These are phyloP conservation scores for Yamadazyma friedrichii DNA, from an alignment of 1,139 yeast genomes.

Conservation along the genomic window DNA sequence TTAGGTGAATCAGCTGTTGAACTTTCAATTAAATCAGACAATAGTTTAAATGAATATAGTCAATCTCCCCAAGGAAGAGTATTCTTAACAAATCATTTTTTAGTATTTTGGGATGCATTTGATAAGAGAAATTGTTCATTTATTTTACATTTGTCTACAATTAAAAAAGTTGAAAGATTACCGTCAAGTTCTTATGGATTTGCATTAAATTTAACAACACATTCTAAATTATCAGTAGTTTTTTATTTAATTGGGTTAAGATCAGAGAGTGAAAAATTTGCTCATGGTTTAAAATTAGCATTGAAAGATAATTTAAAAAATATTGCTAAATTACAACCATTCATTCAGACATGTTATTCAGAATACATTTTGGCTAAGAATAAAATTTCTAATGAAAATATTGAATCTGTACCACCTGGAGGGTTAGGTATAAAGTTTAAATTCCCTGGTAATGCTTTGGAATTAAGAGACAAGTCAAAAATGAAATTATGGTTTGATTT, in stretches of 20 bases:
- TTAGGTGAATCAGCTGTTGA: conserved; percentile 72
- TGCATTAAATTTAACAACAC: conserved; percentile 69
- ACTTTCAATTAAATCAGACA: conserved; percentile 46
- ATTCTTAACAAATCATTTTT: conserved; percentile 68
- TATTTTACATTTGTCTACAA: conserved; percentile 69
- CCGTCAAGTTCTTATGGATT: conserved; percentile 78
- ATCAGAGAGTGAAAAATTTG: conserved; percentile 78
- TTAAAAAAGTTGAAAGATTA: conserved; percentile 82
- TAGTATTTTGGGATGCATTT: conserved; percentile 70
- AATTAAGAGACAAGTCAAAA: conserved; percentile 77
- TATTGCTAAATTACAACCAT: conserved; percentile 62
- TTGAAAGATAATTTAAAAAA: conserved; percentile 64
- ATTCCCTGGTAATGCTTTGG: conserved; percentile 86
- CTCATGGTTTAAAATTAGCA: conserved; percentile 60
- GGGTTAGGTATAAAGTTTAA: conserved; percentile 82
- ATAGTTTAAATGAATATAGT: conserved; percentile 23
- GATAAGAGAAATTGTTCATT: conserved; percentile 70
- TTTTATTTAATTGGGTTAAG: conserved; percentile 78
- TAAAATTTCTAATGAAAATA: conserved; percentile 42
- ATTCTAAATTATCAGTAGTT: conserved; percentile 61
- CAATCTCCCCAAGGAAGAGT: conserved; percentile 56
- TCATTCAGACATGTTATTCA: conserved; percentile 74
- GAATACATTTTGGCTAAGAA: conserved; percentile 76
- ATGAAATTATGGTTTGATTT: conserved; percentile 93
- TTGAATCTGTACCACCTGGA: conserved; percentile 64